These are phyloP conservation scores for Candida ipomoeae DNA, from an alignment of 805 yeast genomes.

Conservation along the genomic window DNA sequence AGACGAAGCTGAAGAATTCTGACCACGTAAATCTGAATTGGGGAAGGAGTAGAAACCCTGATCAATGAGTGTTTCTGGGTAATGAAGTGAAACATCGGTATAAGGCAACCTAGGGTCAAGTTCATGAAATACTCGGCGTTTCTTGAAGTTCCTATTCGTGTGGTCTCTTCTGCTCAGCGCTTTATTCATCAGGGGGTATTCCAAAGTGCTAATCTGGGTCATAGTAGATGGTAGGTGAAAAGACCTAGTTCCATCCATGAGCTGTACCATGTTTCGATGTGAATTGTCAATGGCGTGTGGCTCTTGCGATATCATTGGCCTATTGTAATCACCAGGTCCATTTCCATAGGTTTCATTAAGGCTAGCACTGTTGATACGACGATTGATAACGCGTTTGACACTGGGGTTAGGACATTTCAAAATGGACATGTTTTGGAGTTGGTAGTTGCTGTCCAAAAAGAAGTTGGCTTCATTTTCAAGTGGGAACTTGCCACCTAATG, in stretches of 20 bases:
- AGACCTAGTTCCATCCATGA: background rate
- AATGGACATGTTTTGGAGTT: conserved; percentile 34
- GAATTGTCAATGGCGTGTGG: background rate
- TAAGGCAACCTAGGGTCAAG: background rate
- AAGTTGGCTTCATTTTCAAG: conserved; percentile 50
- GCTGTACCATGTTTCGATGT: background rate
- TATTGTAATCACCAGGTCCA: background rate
- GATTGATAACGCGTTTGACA: background rate
- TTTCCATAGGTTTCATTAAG: background rate
- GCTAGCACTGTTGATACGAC: background rate
- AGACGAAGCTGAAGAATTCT: background rate
- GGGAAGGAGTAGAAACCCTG: background rate
- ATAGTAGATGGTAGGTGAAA: background rate
- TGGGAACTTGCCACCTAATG: conserved; percentile 53
- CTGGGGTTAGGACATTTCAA: background rate
- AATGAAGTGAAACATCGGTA: background rate
- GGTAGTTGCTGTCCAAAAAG: conserved; percentile 42
- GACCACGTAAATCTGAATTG: background rate
- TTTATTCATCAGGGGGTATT: background rate
- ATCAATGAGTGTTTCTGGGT: background rate
- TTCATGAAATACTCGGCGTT: background rate
- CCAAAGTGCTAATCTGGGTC: background rate
- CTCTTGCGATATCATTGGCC: background rate
- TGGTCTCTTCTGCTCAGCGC: background rate
- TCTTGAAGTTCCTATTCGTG: background rate